Base-by-base conservation (phyloP, 495 filamentous ascomycete species). In the Penicillium diatomitis region DNA sequence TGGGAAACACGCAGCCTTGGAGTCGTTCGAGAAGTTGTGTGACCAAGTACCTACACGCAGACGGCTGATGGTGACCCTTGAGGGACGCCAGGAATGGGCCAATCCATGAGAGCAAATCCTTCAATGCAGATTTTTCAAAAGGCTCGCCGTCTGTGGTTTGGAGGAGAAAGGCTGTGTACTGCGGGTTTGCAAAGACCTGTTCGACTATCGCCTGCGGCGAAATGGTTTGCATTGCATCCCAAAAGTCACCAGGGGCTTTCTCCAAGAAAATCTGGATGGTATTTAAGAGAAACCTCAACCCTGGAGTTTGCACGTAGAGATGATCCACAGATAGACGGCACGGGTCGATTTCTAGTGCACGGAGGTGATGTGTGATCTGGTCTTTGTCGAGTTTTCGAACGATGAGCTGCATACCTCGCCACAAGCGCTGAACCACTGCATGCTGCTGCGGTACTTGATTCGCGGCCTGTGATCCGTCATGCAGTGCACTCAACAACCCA, bases 201-300 rank as follows among this genome's bases (percentile, higher is more conserved):
- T 94, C 87, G 41, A 86, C 78, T 37, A 95, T 73, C 30, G 80
- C 73, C 32, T 81, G 79, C 5, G 87, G 83, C 2, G 85, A 84
- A 40, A 89, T 85, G 10, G 84, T 75, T 32, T 85, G 85, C 71
- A 88, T 85, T 1, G 88, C 86, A 52, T 84, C 83, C 90, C 90
- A 95, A 56, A 95, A 94, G 48, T 85, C 84, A 38, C 74, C 76
- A 0, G 86, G 77, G 0, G 87, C 84, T 49, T 85, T 85, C 48
- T 82, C 77, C 38, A 96, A 67, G 9, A 95, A 72, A 7, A 63
- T 71, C 31, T 76, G 74, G 42, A 92, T 79, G 1, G 80, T 80
- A 49, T 80, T 76, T 30, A 92, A 57, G 4, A 90, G 66, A 52
- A 80, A 69, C 8, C 72, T 65, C 42, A 94, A 68, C 8, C 81